Base-by-base conservation (phyloP, 768 basidiomycete species). In the Sporobolomyces roseus region DNA sequence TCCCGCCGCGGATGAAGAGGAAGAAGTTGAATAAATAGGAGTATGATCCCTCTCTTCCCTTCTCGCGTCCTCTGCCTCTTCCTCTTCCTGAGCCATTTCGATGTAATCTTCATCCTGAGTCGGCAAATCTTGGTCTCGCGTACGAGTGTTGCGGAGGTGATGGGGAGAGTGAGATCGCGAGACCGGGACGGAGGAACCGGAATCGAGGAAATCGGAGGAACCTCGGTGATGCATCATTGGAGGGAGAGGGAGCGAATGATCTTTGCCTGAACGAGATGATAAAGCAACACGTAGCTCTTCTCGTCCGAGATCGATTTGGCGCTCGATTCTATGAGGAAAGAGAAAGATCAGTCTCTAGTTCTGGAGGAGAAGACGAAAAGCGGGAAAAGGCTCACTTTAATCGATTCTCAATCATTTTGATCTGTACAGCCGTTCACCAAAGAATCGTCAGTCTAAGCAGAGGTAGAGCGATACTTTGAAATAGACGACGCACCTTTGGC, bases 391-490 rank as follows among this genome's bases (percentile, higher is more conserved):
- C 76, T 70, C 23, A 80, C 77, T 68, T 84, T 74, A 85, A 83
- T n/a, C 94, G 84, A 77, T 98, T 97, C 76, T 88, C 86, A 66
- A 97, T 90, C 85, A 98, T 97, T 74, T 91, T 91, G 19, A 96
- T 80, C 92, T 93, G 74, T 35, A 17, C 9, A 17, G 9, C n/a
- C n/a, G n/a, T n/a, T n/a, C n/a, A n/a, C n/a, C 33, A 23, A 36
- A 36, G 32, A 35, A 21, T 10, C 14, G 38, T 12, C 14, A 10
- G 29, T 30, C 41, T n/a, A n/a, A n/a, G n/a, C n/a, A n/a, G n/a
- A n/a, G n/a, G n/a, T n/a, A n/a, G n/a, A n/a, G n/a, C n/a, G n/a
- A n/a, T n/a, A n/a, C n/a, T n/a, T n/a, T n/a, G n/a, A n/a, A n/a
- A n/a, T n/a, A n/a, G n/a, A n/a, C n/a, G n/a, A 49, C 54, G 43